These are phyloP conservation scores for Penicillium sp. DNA, from an alignment of 2,329 filamentous ascomycete species.

Conservation along the genomic window DNA sequence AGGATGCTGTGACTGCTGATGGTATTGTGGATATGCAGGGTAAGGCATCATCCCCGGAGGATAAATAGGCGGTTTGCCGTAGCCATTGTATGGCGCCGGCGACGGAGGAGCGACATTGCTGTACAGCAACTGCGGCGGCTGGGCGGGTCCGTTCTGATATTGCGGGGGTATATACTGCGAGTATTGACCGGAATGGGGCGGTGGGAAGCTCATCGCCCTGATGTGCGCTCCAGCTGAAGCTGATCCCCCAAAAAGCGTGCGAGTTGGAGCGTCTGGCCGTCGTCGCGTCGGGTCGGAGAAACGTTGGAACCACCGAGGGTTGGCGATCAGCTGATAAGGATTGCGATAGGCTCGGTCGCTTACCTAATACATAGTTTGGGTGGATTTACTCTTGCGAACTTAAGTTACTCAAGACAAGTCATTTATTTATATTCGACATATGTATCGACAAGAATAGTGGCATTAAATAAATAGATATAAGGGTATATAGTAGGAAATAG, in stretches of 20 bases:
- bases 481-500: slow-evolving; percentile 8
- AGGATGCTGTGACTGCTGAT: slow-evolving; percentile 25
- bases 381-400: too few species aligned
- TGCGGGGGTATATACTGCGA: slow-evolving; percentile 34
- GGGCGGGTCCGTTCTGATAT: slow-evolving; percentile 38
- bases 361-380: too few species aligned
- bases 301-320: slow-evolving; percentile 18
- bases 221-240: slow-evolving; percentile 28
- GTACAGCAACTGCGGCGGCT: slow-evolving; percentile 41
- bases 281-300: slow-evolving; percentile 37
- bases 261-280: slow-evolving; percentile 14
- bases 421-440: too few species aligned
- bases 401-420: too few species aligned
- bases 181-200: slow-evolving; percentile 46
- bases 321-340: slow-evolving; percentile 31
- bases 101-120: slow-evolving; percentile 36
- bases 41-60: slow-evolving; percentile 40
- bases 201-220: slow-evolving; percentile 48
- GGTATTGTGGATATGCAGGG: slow-evolving; percentile 36
- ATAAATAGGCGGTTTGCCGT: slow-evolving; percentile 41
- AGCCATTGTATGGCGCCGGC: slow-evolving; percentile 35
- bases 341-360: slow-evolving; percentile 16
- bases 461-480: not conserved
- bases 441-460: not conserved
- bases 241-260: slow-evolving; percentile 15